Base-by-base conservation (phyloP, 257 asterid genomes). In the Solanum gracilifrons region DNA sequence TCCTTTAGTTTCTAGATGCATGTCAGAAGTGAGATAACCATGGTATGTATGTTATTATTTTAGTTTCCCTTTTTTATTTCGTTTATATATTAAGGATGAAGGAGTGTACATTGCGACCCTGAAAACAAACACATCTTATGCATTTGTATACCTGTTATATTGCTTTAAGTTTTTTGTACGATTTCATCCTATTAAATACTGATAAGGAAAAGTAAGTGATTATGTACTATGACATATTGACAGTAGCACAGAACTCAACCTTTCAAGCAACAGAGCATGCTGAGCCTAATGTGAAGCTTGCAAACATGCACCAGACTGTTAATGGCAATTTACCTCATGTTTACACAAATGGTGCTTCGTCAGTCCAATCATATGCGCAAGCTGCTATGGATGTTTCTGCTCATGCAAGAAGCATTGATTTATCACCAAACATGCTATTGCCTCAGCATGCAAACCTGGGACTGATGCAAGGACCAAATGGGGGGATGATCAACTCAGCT, bases 401-500 rank as follows among this genome's bases (percentile, higher is more conserved):
- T 89, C 95, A 91, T 87, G 85, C 89, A 69, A 88, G 93, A 85
- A 92, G 92, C 92, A 85, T 89, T 87, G 92, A 88, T 87, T 80
- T 72, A 32, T 73, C 94, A 29, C 89, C 88, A 82, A 92, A 92
- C 91, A 85, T 91, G 85, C 77, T 92, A 82, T 83, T 89, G 88
- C 89, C 94, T 77, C 98, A 90, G 88, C 92, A 90, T 76, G 87
- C 95, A n/a, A 95, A 90, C 88, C 37, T 89, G 23, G 93, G 94
- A 89, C 90, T 90, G 87, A 87, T 90, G 87, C 95, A 91, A 86
- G 95, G 97, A 85, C 88, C 93, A 92, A 92, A 93, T 35, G 93
- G 90, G 23, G 91, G 92, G 89, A 86, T 89, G 89, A 90, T 92
- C 64, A 95, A 93, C 87, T 39, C 94, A 5, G 92, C 84, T 69